phyloP scores from a whole-genome alignment of 306 rosid genomes.

The Nissolia schottii region DNA sequence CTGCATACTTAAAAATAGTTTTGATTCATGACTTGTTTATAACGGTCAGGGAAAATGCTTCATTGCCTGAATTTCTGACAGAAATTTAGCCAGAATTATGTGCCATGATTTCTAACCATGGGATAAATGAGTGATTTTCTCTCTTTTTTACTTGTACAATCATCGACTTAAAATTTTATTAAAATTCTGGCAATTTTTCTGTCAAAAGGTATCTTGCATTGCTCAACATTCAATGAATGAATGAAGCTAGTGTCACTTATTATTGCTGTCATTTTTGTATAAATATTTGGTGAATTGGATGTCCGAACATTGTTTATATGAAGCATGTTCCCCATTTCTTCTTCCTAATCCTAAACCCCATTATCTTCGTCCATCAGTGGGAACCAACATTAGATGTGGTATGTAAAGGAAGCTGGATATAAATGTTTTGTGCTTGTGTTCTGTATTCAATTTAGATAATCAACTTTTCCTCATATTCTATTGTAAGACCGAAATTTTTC shows the following conservation, averaged over 20 bases:
- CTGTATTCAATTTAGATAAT: not conserved
- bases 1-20: not conserved
- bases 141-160: no score
- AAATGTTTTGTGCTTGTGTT: not conserved
- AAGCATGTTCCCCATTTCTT: not conserved
- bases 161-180: no score
- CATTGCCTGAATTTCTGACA: no score
- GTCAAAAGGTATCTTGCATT: no score
- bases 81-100: no score
- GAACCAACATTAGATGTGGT: not conserved
- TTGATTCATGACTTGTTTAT: not conserved
- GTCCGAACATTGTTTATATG: not conserved
- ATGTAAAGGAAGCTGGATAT: not conserved
- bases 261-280: not conserved
- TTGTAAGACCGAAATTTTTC: conserved; percentile 30
- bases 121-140: no score
- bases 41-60: no score
- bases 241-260: not conserved
- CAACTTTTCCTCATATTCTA: not conserved
- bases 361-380: not conserved
- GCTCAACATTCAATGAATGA: not conserved
- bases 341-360: not conserved
- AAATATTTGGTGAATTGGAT: not conserved
- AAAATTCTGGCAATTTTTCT: no score
- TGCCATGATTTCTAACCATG: no score